Conservation (phyloP, 2,329 filamentous ascomycete species). For the Stagonosporopsis cucurbitacearum region DNA sequence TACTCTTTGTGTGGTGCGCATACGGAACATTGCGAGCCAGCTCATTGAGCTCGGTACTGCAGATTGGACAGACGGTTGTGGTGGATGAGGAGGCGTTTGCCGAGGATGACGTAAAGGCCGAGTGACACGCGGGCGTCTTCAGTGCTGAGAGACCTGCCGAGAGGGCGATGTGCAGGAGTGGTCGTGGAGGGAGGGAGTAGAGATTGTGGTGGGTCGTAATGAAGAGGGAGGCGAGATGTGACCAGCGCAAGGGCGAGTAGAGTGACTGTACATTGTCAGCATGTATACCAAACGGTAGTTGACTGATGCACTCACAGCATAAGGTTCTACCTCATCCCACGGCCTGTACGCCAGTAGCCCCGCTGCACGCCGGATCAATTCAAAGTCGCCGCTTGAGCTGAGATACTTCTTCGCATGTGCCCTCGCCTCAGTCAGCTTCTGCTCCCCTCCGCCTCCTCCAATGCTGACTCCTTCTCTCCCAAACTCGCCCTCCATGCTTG, state of each 20-base stretch:
- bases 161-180: conserved; percentile 88
- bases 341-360: conserved; percentile 79
- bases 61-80: conserved; percentile 88
- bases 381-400: conserved; percentile 70
- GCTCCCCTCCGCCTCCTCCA: conserved; percentile 40
- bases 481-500: conserved; percentile 32
- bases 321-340: conserved; percentile 65
- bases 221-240: conserved; percentile 78
- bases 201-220: conserved; percentile 85
- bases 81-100: conserved; percentile 64
- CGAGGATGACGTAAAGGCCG: conserved; percentile 63
- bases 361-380: conserved; percentile 74
- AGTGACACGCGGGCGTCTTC: conserved; percentile 94
- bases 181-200: conserved; percentile 79
- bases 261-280: conserved; percentile 62
- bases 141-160: conserved; percentile 90
- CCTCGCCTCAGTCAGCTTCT: conserved; percentile 77
- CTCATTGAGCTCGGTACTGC: conserved; percentile 92
- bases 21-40: conserved; percentile 89
- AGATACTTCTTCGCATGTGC: conserved; percentile 83
- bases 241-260: conserved; percentile 78
- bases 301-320: conserved; percentile 57
- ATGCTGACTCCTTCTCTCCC: conserved; percentile 72
- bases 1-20: conserved; percentile 92
- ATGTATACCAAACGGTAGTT: background rate